Evolutionary conservation across 2,329 filamentous ascomycete genomes (phyloP).

Genomic region (Purpureocillium takamizusanense): DNA sequence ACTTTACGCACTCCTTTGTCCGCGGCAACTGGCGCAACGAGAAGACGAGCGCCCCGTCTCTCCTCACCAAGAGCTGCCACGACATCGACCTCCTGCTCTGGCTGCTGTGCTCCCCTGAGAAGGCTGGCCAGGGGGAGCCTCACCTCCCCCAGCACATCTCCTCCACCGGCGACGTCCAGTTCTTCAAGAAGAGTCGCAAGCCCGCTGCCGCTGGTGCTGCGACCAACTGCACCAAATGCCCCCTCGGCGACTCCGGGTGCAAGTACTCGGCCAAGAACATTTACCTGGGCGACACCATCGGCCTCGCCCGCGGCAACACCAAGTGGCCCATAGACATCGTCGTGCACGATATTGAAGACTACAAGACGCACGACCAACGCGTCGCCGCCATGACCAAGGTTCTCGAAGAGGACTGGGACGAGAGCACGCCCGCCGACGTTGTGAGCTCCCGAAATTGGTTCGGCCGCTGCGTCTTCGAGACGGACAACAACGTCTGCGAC

Average conservation of each 20-base stretch:
- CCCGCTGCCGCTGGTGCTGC: conserved; percentile 63
- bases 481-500: conserved; percentile 88
- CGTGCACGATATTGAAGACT: conserved; percentile 85
- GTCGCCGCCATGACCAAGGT: conserved; percentile 31
- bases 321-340: conserved; percentile 84
- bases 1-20: conserved; percentile 86
- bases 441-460: conserved; percentile 61
- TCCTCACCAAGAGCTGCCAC: conserved; percentile 93
- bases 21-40: conserved; percentile 89
- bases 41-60: conserved; percentile 64
- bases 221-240: conserved; percentile 80
- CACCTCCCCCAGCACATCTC: conserved; percentile 71
- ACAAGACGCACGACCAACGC: conserved; percentile 34
- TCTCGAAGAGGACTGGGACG: conserved; percentile 44
- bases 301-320: conserved; percentile 55
- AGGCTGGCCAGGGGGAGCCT: conserved; percentile 34
- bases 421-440: conserved; percentile 35
- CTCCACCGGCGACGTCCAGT: conserved; percentile 67
- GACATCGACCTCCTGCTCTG: conserved; percentile 91
- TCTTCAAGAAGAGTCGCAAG: conserved; percentile 70
- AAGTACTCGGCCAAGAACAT: conserved; percentile 79
- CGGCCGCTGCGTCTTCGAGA: conserved; percentile 89
- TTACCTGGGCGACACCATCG: conserved; percentile 59
- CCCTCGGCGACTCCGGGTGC: conserved; percentile 58
- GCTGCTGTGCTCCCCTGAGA: conserved; percentile 68